These are phyloP conservation scores for Rhizomucor pusillus DNA, from an alignment of 371 early-diverging fungal genomes.

Conservation along the genomic window DNA sequence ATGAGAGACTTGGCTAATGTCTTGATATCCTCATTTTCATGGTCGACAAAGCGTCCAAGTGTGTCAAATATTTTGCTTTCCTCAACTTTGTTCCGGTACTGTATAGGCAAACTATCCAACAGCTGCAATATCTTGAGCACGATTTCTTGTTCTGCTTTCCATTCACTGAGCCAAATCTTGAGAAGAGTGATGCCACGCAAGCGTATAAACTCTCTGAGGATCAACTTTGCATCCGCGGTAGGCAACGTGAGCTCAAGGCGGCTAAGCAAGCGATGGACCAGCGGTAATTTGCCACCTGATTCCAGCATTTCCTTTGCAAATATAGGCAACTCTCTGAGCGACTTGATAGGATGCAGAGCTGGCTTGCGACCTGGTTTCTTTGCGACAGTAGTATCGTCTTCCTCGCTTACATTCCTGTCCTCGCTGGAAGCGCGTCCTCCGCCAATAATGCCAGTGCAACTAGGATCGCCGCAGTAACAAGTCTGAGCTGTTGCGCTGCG, in stretches of 20 bases:
- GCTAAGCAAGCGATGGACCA: conserved; percentile 47
- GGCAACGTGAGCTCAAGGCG: conserved; percentile 35
- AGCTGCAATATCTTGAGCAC: conserved; percentile 23
- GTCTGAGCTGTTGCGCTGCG: conserved; percentile 64
- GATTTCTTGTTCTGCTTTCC: conserved; percentile 40
- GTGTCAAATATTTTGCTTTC: conserved; percentile 59
- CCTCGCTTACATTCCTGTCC: conserved; percentile 21
- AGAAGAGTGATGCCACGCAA: conserved; percentile 48
- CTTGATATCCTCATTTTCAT: conserved; percentile 37
- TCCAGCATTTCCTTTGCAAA: conserved; percentile 67
- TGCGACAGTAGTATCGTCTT: conserved; percentile 23
- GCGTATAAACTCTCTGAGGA: conserved; percentile 36
- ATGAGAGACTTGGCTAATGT: conserved; percentile 35
- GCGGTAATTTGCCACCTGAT: conserved; percentile 52
- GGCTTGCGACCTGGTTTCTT: conserved; percentile 32
- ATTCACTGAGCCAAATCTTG: conserved; percentile 49
- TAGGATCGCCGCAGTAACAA: conserved; percentile 89
- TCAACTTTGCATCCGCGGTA: conserved; percentile 30
- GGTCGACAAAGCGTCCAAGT: conserved; percentile 37
- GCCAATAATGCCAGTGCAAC: conserved; percentile 92
- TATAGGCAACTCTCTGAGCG: conserved; percentile 58
- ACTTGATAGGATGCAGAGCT: conserved; percentile 37
- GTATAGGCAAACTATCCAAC: background rate
- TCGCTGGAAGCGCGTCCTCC: conserved; percentile 29
- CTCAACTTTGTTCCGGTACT: conserved; percentile 64